phyloP scores from a whole-genome alignment of 148 eudicot genomes.

The Cornus suecica region DNA sequence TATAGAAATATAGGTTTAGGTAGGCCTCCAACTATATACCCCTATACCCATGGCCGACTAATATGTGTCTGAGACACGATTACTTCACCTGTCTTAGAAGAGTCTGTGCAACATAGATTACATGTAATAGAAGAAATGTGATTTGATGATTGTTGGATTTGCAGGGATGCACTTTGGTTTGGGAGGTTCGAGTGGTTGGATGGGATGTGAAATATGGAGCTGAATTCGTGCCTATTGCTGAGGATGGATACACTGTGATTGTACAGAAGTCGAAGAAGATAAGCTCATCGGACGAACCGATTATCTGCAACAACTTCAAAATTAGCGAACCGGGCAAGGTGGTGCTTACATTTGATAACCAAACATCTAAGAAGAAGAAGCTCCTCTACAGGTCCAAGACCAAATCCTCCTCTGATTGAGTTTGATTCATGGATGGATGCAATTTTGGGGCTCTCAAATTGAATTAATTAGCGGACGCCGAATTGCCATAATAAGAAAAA shows the following conservation, averaged over 20 bases:
- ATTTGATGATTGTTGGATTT: too few relatives aligned
- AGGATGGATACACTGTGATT: constrained; percentile 28
- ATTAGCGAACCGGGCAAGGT: constrained; percentile 30
- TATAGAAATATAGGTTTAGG: too few relatives aligned
- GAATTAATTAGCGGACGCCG: neutral
- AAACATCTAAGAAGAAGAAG: constrained; percentile 35
- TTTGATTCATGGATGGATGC: neutral
- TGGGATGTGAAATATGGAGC: constrained; percentile 40
- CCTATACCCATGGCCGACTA: too few relatives aligned
- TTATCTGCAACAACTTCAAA: constrained; percentile 21
- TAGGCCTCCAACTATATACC: too few relatives aligned
- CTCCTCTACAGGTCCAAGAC: constrained; percentile 31
- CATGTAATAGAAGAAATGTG: too few relatives aligned
- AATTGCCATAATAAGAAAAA: neutral
- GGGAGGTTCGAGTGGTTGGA: constrained; percentile 37
- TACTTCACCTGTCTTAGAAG: too few relatives aligned
- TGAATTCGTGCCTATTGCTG: constrained; percentile 30
- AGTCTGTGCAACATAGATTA: too few relatives aligned
- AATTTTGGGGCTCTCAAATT: neutral
- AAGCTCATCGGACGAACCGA: constrained; percentile 12
- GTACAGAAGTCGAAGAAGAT: constrained; percentile 29
- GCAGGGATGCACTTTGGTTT: constrained; percentile 18
- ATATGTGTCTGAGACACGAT: too few relatives aligned
- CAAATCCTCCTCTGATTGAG: constrained; percentile 12
- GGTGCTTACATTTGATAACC: constrained; percentile 26